Conservation (phyloP, 2,329 filamentous ascomycete genomes). For the Cryphonectria japonica region DNA sequence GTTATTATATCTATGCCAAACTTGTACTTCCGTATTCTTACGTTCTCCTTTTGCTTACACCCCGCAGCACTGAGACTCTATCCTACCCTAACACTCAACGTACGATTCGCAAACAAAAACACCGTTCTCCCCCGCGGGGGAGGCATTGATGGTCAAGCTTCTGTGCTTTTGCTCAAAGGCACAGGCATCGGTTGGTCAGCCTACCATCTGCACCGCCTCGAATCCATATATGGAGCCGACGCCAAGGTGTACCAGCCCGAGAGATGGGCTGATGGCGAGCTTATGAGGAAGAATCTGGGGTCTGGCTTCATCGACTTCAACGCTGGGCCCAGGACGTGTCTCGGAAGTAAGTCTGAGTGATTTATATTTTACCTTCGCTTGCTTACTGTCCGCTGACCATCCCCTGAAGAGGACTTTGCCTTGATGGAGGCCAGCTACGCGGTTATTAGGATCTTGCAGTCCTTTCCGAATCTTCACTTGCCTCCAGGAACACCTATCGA, state of each 20-base stretch:
- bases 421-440: conserved; percentile 34
- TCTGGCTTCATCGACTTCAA: conserved; percentile 23
- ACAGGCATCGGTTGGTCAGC: conserved; percentile 34
- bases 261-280: conserved; percentile 13
- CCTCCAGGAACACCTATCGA: conserved; percentile 29
- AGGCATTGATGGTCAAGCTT: conserved; percentile 35
- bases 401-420: conserved; percentile 33
- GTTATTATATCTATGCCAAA: neutral
- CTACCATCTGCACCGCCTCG: conserved; percentile 34
- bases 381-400: neutral
- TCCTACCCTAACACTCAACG: conserved; percentile 6
- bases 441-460: conserved; percentile 32
- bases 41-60: neutral
- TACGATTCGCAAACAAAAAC: conserved; percentile 17
- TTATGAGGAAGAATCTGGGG: conserved; percentile 13
- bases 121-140: conserved; percentile 39
- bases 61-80: conserved; percentile 1
- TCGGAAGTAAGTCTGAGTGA: conserved; percentile 22
- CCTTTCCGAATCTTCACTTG: conserved; percentile 32
- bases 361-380: neutral
- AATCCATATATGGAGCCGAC: conserved; percentile 20
- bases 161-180: conserved; percentile 37
- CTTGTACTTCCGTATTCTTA: neutral
- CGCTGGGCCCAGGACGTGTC: conserved; percentile 20
- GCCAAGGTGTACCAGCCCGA: conserved; percentile 8